Evolutionary conservation across 169 alveolate genomes (phyloP).

Genomic region (Cystoisospora suis): DNA sequence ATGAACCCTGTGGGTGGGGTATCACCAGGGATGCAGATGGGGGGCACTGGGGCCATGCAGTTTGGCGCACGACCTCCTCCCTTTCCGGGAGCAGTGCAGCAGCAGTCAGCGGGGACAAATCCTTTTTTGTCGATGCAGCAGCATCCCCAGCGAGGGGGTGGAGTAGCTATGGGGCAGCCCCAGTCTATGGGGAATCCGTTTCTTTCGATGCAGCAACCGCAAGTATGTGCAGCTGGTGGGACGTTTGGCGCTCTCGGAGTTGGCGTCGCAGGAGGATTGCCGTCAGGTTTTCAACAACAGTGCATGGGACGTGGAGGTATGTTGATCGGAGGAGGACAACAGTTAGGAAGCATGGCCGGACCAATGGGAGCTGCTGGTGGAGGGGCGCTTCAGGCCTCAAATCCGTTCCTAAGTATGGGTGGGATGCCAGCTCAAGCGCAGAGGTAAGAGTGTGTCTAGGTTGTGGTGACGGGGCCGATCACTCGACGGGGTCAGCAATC

Average conservation of each 20-base stretch:
- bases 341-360: too few relatives aligned
- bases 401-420: conserved; percentile 25
- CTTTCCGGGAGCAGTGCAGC: neutral
- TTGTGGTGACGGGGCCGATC: too few relatives aligned
- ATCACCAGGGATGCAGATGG: neutral
- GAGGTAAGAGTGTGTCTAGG: too few relatives aligned
- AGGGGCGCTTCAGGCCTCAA: neutral
- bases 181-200: neutral
- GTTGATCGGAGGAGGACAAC: neutral
- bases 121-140: neutral
- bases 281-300: neutral
- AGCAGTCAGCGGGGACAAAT: neutral
- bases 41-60: neutral
- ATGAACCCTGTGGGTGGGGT: neutral
- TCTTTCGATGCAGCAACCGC: neutral
- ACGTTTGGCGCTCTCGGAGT: too few relatives aligned
- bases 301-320: neutral
- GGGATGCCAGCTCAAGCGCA: too few relatives aligned
- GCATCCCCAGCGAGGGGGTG: neutral
- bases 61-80: neutral
- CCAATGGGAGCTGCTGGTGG: neutral
- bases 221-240: neutral
- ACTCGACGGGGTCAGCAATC: too few relatives aligned
- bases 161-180: neutral
- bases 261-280: neutral